A percentile compares a stretch with the other conserved stretches of the same genome.
Evolutionary conservation across 306 rosid genomes (phyloP).

Genomic region (Datisca glomerata): DNA sequence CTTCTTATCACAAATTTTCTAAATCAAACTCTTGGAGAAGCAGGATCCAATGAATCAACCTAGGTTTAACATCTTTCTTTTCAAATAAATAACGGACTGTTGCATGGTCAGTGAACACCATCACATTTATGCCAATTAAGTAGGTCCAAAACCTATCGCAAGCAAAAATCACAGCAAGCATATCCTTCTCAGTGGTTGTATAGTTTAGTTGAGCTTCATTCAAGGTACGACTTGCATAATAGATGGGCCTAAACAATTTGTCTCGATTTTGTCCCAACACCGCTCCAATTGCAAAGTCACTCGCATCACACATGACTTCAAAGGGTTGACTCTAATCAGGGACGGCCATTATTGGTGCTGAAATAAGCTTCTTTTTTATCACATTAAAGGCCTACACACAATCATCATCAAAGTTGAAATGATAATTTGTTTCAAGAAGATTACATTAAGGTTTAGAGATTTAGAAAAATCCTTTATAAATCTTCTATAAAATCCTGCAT

Average conservation of each 20-base stretch:
- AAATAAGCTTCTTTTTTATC: not conserved
- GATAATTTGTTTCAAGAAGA: not conserved
- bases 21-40: slow-evolving; percentile 2
- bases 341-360: not conserved
- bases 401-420: not conserved
- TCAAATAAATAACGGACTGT: not conserved
- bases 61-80: not conserved
- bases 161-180: too few species aligned
- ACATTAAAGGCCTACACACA: not conserved
- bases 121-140: too few species aligned
- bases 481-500: not conserved
- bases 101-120: too few species aligned
- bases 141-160: too few species aligned
- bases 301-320: not conserved
- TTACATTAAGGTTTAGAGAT: not conserved
- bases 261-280: too few species aligned
- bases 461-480: too few species aligned
- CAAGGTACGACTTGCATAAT: too few species aligned
- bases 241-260: too few species aligned
- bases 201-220: too few species aligned
- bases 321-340: not conserved
- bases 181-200: too few species aligned
- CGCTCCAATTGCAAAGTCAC: not conserved
- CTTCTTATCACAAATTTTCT: not conserved
- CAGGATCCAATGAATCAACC: not conserved